Base-by-base conservation (phyloP, 1,284 basidiomycete genomes). In the Limonomyces culmigenus region DNA sequence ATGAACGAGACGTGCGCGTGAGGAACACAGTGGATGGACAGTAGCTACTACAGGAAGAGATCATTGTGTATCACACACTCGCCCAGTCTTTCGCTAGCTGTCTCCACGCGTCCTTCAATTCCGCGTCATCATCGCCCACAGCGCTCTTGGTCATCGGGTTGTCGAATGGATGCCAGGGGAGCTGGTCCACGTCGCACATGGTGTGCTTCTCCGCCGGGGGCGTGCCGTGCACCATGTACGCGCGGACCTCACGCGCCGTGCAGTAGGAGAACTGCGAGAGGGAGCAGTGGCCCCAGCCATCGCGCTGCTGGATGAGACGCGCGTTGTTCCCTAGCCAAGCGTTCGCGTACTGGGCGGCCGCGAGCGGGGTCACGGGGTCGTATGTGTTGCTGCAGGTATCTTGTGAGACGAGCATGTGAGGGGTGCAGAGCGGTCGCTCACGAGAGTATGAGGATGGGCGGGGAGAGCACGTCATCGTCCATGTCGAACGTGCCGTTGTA, bases 291-390 rank as follows among this genome's bases (percentile, higher is more conserved):
- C 36, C 36, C 29, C 19, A 32, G 14, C 36, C 36, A 17, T 37
- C 18, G 14, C 15, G 16, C 31, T 37, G 36, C 18, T 37, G 36
- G 13, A 37, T 21, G 4, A 37, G 21, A 4, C 30, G n/a, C 3
- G 36, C 36, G 31, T 37, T 37, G 36, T 37, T 37, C 4, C 36
- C 36, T n/a, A 37, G 13, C 16, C 30, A 18, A 5, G 11, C 13
- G 13, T 19, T 32, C 6, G 36, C 36, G 19, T 15, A 17, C 36
- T 32, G 16, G 5, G 36, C 36, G 16, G 17, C 20, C n/a, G 5
- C 30, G n/a, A 37, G 30, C 8, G 36, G 29, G 20, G 36, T 37
- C n/a, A 37, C 36, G 13, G 36, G 36, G 19, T 37, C 36, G 30
- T n/a, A 32, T 3, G 5, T 32, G 19, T 37, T 37, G 5, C 35